These are phyloP conservation scores for Podospora appendiculata DNA, from an alignment of 495 filamentous ascomycete genomes.

Conservation along the genomic window DNA sequence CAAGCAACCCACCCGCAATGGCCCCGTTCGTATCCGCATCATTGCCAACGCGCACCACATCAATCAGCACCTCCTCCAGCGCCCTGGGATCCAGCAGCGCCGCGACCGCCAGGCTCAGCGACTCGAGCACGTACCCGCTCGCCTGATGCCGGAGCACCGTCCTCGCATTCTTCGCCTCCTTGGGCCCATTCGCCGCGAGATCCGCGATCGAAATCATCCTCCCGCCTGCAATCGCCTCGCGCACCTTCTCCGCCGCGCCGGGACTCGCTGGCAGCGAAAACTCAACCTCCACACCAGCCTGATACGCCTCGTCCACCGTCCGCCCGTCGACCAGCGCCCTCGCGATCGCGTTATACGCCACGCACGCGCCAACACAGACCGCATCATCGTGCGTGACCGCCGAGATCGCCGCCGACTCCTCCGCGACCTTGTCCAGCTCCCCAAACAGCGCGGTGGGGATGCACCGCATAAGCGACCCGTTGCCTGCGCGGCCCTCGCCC, in stretches of 20 bases:
- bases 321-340: conserved; percentile 12
- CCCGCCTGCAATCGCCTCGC: conserved; percentile 6
- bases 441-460: conserved; percentile 19
- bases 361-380: conserved; percentile 12
- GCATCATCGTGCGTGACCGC: conserved; percentile 18
- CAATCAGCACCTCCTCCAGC: conserved; percentile 22
- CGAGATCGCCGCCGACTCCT: conserved; percentile 10
- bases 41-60: conserved; percentile 22
- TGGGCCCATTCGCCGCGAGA: conserved; percentile 19
- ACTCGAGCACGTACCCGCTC: conserved; percentile 21
- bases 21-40: conserved; percentile 27
- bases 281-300: conserved; percentile 4
- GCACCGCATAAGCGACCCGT: conserved; percentile 22
- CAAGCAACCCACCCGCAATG: conserved; percentile 24
- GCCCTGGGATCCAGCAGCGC: conserved; percentile 20
- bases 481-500: conserved; percentile 17
- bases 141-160: conserved; percentile 11
- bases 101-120: conserved; percentile 18
- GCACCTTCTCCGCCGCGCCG: conserved; percentile 1
- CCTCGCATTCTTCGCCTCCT: conserved; percentile 4
- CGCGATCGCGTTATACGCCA: conserved; percentile 17
- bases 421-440: neutral
- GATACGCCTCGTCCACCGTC: conserved; percentile 7
- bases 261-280: conserved; percentile 2
- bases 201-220: conserved; percentile 9